Base-by-base conservation (phyloP, 2,329 filamentous ascomycete genomes). In the Monilinia aucupariae region DNA sequence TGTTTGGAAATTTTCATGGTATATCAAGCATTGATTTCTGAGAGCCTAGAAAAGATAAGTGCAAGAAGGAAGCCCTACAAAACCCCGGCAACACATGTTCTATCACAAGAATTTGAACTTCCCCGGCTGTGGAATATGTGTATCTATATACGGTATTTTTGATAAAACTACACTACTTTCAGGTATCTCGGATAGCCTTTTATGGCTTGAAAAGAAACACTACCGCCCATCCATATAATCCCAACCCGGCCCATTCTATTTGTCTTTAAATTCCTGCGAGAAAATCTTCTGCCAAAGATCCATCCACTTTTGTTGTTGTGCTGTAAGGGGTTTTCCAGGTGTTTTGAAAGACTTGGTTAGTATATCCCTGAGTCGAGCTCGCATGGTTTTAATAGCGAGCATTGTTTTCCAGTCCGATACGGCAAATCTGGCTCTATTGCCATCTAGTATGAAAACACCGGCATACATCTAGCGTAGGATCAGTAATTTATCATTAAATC, bases 341-440 rank as follows among this genome's bases (percentile, higher is more conserved):
- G 79, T 82, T 75, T 85, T 88, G 78, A 96, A 92, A 27, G 84
- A 82, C 37, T 83, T 81, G 0, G 84, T 85, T 53, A 96, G 79
- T 48, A 96, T 83, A 68, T 96, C 91, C 67, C 88, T 85, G 22
- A 96, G 79, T 32, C 89, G 83, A 2, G 81, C 79, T 25, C 91
- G 84, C 60, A 97, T 78, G 7, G 86, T 85, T 76, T 97, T 97
- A 71, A 99, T 78, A n/a, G 89, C 92, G 43, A 96, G 83, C 81
- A 94, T 87, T 0, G 88, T 88, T 76, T 92, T 96, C 92, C 93
- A 97, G 73, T 96, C 90, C 5, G 86, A 83, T 0, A 96, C 83
- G 27, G 88, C 84, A 73, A 97, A 96, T 55, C 91, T 85, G 55
- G 93, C 83, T 37, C 92, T 84, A 73, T 96, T 96, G 51, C 91